These are phyloP conservation scores for Lasiosphaeriaceae sp. DNA, from an alignment of 495 filamentous ascomycete species.

Conservation along the genomic window DNA sequence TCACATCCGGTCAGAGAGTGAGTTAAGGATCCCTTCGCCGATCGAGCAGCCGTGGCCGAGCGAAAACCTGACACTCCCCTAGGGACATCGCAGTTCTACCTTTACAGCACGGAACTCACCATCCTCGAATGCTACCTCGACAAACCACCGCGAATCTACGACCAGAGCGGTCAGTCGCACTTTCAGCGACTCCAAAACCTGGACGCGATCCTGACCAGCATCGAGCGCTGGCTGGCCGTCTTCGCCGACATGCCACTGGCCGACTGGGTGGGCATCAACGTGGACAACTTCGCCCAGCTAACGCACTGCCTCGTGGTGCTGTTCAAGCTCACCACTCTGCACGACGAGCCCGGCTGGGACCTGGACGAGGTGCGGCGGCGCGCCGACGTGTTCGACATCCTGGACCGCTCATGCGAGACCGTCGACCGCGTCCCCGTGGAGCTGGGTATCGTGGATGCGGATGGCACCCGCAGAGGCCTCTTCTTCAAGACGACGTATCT, in stretches of 20 bases:
- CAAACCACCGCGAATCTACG: neutral
- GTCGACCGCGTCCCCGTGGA: conserved; percentile 6
- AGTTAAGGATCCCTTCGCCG: too few relatives aligned
- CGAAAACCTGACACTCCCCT: neutral
- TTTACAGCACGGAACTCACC: conserved; percentile 4
- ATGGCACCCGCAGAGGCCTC: conserved; percentile 12
- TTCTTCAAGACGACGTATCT: conserved; percentile 16
- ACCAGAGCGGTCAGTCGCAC: conserved; percentile 1
- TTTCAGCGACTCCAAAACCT: conserved; percentile 18
- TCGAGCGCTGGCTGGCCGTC: conserved; percentile 36
- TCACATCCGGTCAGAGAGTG: conserved; percentile 7
- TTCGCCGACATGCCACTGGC: conserved; percentile 31
- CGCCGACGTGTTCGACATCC: conserved; percentile 15
- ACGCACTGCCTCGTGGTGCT: conserved; percentile 36
- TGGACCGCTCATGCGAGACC: conserved; percentile 14
- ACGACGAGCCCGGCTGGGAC: conserved; percentile 27
- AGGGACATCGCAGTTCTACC: conserved; percentile 15
- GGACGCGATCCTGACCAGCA: conserved; percentile 28
- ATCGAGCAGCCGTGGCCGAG: too few relatives aligned
- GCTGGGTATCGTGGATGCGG: conserved; percentile 13
- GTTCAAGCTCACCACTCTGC: conserved; percentile 40
- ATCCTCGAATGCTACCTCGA: neutral
- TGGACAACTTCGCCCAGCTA: conserved; percentile 39
- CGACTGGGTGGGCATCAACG: conserved; percentile 33
- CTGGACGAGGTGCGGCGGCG: conserved; percentile 14